These are phyloP conservation scores for Suhomyces yuchorum DNA, from an alignment of 1,139 yeast species.

Conservation along the genomic window DNA sequence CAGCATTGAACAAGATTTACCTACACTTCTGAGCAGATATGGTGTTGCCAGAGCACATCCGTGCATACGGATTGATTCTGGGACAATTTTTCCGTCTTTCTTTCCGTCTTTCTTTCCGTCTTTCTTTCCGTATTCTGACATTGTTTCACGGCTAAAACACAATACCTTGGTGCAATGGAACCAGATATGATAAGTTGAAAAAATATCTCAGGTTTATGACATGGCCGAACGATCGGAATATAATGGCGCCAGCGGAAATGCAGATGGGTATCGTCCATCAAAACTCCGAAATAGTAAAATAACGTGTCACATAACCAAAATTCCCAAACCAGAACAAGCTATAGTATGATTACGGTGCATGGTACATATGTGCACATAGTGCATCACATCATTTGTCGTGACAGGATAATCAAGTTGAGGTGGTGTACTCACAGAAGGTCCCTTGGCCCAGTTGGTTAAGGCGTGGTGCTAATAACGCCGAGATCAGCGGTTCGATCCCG, in stretches of 20 bases:
- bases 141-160: background rate
- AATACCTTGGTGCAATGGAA: background rate
- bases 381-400: background rate
- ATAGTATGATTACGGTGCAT: background rate
- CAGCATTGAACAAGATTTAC: background rate
- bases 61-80: background rate
- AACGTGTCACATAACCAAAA: background rate
- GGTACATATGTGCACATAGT: background rate
- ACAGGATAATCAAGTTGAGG: background rate
- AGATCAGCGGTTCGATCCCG: constrained; percentile 44
- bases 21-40: background rate
- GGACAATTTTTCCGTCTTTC: background rate
- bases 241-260: background rate
- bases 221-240: background rate
- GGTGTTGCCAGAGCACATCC: background rate
- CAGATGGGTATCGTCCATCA: background rate
- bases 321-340: too few relatives aligned
- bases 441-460: constrained; percentile 43
- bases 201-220: background rate
- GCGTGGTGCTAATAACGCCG: constrained; percentile 44
- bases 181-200: background rate
- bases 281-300: background rate
- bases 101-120: background rate
- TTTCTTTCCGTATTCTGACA: too few relatives aligned
- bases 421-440: constrained; percentile 19